phyloP scores from a whole-genome alignment of 2,329 filamentous ascomycete genomes.

The Spiromastix sp. region DNA sequence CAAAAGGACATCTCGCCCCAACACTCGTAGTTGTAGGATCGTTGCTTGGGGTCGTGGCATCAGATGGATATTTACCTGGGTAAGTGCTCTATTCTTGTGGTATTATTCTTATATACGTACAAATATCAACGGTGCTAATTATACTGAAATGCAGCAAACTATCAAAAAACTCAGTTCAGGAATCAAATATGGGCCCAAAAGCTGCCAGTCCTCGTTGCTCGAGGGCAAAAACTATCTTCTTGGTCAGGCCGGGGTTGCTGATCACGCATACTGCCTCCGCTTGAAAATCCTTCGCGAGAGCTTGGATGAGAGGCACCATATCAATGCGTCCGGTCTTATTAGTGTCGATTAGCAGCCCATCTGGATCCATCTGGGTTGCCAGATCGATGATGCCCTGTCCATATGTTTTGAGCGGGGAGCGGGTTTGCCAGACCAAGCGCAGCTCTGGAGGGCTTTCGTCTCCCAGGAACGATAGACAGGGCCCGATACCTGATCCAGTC shows the following conservation, averaged over 20 bases:
- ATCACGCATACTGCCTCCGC: slow-evolving; percentile 65
- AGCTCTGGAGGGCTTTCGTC: slow-evolving; percentile 30
- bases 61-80: no score
- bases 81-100: no score
- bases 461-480: slow-evolving; percentile 53
- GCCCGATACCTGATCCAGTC: slow-evolving; percentile 65
- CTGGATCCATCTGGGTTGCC: slow-evolving; percentile 48
- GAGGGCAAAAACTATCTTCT: slow-evolving; percentile 57
- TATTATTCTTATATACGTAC: no score
- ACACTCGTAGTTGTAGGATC: no score
- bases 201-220: slow-evolving; percentile 56
- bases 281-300: slow-evolving; percentile 35
- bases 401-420: slow-evolving; percentile 52
- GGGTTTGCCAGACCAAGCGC: slow-evolving; percentile 60
- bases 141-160: no score
- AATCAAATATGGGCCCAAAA: slow-evolving; percentile 67
- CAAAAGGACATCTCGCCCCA: no score
- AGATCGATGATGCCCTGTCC: slow-evolving; percentile 46
- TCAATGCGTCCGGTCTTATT: slow-evolving; percentile 49
- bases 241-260: slow-evolving; percentile 58
- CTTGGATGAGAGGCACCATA: slow-evolving; percentile 46
- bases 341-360: slow-evolving; percentile 60
- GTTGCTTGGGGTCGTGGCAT: no score
- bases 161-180: no score
- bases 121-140: no score